phyloP scores from a whole-genome alignment of 331 rosid genomes.

The Phaseolus coccineus region DNA sequence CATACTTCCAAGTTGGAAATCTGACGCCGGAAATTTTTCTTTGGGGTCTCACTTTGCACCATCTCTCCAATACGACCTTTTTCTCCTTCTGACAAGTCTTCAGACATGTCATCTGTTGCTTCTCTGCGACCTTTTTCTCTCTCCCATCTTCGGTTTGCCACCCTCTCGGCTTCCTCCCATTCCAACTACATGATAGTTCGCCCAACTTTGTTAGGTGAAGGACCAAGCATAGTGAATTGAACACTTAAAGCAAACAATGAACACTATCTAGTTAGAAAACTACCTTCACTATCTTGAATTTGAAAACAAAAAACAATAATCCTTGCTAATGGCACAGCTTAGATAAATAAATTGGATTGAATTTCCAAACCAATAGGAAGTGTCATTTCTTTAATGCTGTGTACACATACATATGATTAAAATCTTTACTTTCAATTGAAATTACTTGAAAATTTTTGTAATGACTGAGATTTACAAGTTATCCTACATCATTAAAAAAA shows the following conservation, averaged over 20 bases:
- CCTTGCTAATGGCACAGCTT: not conserved
- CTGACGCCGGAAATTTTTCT: constrained; percentile 55
- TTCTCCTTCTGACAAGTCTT: constrained; percentile 92
- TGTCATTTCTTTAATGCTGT: not conserved
- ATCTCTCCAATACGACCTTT: constrained; percentile 66
- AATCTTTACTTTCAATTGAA: too few species aligned
- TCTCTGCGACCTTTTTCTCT: constrained; percentile 85
- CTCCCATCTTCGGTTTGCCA: constrained; percentile 72
- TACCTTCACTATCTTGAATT: not conserved
- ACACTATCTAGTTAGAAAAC: not conserved
- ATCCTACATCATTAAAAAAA: too few species aligned
- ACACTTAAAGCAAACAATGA: constrained; percentile 9
- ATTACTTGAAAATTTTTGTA: too few species aligned
- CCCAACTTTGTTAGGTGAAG: constrained; percentile 23
- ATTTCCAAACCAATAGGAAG: too few species aligned
- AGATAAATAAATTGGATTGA: not conserved
- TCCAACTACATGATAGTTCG: constrained; percentile 61
- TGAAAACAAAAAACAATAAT: not conserved
- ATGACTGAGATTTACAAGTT: too few species aligned
- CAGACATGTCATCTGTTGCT: constrained; percentile 86
- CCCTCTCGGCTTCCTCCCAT: constrained; percentile 76
- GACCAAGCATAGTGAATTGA: constrained; percentile 27
- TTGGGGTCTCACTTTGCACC: constrained; percentile 50
- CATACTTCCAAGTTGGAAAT: constrained; percentile 77
- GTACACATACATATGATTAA: too few species aligned